Evolutionary conservation across 495 filamentous ascomycete species (phyloP).

Genomic region (Aspergillus ellipticus): DNA sequence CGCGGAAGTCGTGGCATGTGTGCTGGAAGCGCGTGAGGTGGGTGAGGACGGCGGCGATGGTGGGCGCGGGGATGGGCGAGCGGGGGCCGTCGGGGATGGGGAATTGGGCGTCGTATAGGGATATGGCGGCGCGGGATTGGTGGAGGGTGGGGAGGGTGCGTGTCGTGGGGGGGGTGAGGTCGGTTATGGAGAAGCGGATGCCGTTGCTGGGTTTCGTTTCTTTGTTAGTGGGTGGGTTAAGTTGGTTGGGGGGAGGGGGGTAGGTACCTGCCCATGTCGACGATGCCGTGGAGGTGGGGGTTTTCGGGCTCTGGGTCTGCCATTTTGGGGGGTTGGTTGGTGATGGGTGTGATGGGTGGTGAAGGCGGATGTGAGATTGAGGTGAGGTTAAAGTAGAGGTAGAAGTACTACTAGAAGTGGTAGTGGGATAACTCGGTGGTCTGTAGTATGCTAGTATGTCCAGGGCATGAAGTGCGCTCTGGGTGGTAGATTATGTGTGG

Average conservation of each 20-base stretch:
- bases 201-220: slow-evolving; percentile 61
- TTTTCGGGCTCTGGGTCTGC: not conserved
- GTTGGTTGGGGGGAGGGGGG: not conserved
- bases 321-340: slow-evolving; percentile 2
- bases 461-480: no score
- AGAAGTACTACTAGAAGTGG: not conserved
- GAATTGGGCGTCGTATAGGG: slow-evolving; percentile 80
- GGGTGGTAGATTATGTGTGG: no score
- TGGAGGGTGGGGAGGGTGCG: slow-evolving; percentile 73
- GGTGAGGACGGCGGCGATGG: slow-evolving; percentile 57
- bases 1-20: slow-evolving; percentile 65
- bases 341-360: not conserved
- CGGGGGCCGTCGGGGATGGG: slow-evolving; percentile 26
- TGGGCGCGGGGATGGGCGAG: slow-evolving; percentile 55
- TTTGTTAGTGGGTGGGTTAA: not conserved
- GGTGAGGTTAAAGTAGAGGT: not conserved
- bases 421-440: not conserved
- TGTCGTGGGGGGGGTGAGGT: slow-evolving; percentile 61
- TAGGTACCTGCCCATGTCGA: slow-evolving; percentile 70
- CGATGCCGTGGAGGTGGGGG: slow-evolving; percentile 37
- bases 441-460: no score
- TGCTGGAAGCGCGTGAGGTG: slow-evolving; percentile 64
- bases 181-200: slow-evolving; percentile 84
- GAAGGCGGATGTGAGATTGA: not conserved
- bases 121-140: slow-evolving; percentile 70